Percentiles rank a stretch among this genome's conserved stretches.
phyloP scores from a whole-genome alignment of 1,284 basidiomycete genomes.

The Moesziomyces sp. region DNA sequence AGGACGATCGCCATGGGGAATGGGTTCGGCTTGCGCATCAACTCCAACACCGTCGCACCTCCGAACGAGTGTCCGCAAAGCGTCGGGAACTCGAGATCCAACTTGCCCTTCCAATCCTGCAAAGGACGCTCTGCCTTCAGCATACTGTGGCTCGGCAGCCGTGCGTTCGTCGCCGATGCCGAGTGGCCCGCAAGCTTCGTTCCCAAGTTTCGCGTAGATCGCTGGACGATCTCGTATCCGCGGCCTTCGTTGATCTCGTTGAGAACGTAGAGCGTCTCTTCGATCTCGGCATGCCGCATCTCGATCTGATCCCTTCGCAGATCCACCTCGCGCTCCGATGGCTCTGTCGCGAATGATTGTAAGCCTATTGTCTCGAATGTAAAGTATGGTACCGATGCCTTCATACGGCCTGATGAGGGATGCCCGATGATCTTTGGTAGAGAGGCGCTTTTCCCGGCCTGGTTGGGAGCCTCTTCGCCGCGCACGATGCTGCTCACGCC shows the following conservation, averaged over 20 bases:
- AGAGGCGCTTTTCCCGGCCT: constrained; percentile 3
- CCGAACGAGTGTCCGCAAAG: constrained; percentile 66
- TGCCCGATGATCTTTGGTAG: constrained; percentile 13
- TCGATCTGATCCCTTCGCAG: constrained; percentile 70
- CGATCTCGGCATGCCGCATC: constrained; percentile 70
- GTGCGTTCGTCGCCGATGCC: not conserved
- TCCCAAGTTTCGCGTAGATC: constrained; percentile 51
- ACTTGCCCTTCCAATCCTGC: constrained; percentile 47
- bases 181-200: constrained; percentile 38
- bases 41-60: constrained; percentile 59
- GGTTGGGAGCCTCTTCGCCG: constrained; percentile 31
- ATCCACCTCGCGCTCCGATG: constrained; percentile 67
- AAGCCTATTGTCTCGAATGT: constrained; percentile 67
- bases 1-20: constrained; percentile 51
- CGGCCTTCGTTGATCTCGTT: constrained; percentile 63
- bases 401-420: constrained; percentile 21
- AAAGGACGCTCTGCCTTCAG: constrained; percentile 21
- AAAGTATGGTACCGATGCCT: constrained; percentile 52
- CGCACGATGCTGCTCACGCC: constrained; percentile 69
- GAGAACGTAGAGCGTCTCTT: constrained; percentile 68
- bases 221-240: constrained; percentile 44
- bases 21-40: constrained; percentile 35
- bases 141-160: constrained; percentile 12
- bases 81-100: constrained; percentile 50
- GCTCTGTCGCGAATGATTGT: constrained; percentile 60